Evolutionary conservation across 257 asterid genomes (phyloP).

Genomic region (Salvia hispanica): DNA sequence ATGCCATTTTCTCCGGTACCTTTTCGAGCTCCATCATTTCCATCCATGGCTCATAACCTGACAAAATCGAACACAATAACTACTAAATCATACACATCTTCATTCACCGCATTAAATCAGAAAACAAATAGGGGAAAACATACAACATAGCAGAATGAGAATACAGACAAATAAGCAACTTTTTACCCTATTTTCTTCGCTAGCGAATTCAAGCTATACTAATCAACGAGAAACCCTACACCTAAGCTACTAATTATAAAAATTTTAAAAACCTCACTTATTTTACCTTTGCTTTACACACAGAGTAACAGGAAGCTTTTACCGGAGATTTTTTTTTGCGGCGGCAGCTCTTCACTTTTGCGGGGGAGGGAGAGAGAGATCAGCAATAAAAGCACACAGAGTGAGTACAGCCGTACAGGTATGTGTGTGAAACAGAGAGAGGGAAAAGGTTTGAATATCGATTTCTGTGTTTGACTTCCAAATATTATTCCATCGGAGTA

Average conservation of each 20-base stretch:
- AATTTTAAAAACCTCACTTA: too few species aligned
- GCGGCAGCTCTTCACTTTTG: neutral
- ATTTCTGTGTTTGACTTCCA: neutral
- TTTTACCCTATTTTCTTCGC: neutral
- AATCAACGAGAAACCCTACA: neutral
- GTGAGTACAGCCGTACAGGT: neutral
- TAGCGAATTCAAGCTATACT: neutral
- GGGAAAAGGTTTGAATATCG: conserved; percentile 14
- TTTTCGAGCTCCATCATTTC: conserved; percentile 34
- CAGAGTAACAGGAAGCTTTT: neutral
- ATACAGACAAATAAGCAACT: conserved; percentile 1
- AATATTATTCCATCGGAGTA: too few species aligned
- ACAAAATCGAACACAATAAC: conserved; percentile 23
- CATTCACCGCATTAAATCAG: conserved; percentile 5
- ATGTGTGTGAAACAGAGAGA: neutral
- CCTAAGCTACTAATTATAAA: too few species aligned
- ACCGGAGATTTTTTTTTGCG: conserved; percentile 29
- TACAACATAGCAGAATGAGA: neutral
- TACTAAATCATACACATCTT: conserved; percentile 10
- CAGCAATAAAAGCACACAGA: conserved; percentile 15
- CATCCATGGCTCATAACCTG: conserved; percentile 42
- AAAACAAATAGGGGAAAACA: neutral
- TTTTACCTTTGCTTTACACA: too few species aligned
- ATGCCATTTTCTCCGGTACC: conserved; percentile 52
- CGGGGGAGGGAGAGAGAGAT: neutral